Percentiles rank a stretch among this genome's conserved stretches.
Conservation (phyloP, 2,329 filamentous ascomycete genomes). For the Exutisphaerella laricina region DNA sequence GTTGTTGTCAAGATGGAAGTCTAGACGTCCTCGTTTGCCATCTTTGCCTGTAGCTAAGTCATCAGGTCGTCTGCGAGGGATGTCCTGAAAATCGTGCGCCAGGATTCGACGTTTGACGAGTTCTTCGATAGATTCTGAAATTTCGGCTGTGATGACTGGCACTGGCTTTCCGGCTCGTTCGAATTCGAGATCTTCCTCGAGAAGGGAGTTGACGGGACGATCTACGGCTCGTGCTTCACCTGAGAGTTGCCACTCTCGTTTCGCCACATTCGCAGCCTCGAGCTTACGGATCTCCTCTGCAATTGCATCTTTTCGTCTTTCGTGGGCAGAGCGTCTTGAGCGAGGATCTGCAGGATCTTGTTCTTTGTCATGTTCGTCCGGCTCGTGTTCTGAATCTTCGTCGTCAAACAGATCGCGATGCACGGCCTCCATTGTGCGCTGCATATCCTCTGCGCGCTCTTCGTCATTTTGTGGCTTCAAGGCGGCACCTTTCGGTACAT, state of each 20-base stretch:
- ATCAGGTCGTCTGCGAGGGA: constrained; percentile 74
- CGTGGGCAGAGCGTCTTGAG: constrained; percentile 75
- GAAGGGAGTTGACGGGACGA: constrained; percentile 81
- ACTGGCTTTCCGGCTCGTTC: constrained; percentile 93
- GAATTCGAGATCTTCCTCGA: constrained; percentile 93
- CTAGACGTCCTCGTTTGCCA: constrained; percentile 59
- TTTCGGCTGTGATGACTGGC: constrained; percentile 84
- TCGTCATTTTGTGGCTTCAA: constrained; percentile 35
- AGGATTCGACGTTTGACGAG: constrained; percentile 92
- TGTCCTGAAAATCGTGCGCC: constrained; percentile 85
- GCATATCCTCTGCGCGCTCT: constrained; percentile 57
- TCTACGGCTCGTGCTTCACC: constrained; percentile 81
- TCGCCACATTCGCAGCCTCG: constrained; percentile 81
- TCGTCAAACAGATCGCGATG: constrained; percentile 85
- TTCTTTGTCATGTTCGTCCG: constrained; percentile 53
- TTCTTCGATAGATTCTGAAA: constrained; percentile 85
- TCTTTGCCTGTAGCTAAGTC: constrained; percentile 56
- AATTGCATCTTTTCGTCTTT: constrained; percentile 78
- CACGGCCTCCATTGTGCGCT: constrained; percentile 79
- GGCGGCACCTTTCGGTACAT: constrained; percentile 36
- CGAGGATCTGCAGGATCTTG: constrained; percentile 63
- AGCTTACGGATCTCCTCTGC: constrained; percentile 86
- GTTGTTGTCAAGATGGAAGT: constrained; percentile 73
- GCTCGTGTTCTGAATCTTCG: constrained; percentile 55
- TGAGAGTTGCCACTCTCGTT: constrained; percentile 82